phyloP scores from a whole-genome alignment of 1,139 yeast species.

The Spencermartinsiella ligniputridi region DNA sequence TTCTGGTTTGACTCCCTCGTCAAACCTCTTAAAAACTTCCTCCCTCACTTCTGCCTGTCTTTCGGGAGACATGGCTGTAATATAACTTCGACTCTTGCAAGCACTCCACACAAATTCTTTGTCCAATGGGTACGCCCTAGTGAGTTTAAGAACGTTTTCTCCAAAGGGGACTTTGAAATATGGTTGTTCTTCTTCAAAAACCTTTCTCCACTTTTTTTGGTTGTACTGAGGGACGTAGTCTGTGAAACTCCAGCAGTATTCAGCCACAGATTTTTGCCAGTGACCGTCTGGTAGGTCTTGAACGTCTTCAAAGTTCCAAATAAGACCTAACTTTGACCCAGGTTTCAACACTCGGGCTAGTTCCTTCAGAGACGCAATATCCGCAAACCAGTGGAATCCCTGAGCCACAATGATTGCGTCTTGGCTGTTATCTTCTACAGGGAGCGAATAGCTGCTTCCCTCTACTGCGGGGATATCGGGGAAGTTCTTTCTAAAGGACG shows the following conservation, averaged over 20 bases:
- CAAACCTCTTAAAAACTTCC: slow-evolving; percentile 33
- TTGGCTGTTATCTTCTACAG: slow-evolving; percentile 40
- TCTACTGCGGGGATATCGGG: slow-evolving; percentile 41
- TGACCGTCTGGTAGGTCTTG: slow-evolving; percentile 23
- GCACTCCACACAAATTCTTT: slow-evolving; percentile 43
- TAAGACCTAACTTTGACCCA: slow-evolving; percentile 46
- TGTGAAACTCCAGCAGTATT: slow-evolving; percentile 33
- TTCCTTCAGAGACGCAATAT: slow-evolving; percentile 46
- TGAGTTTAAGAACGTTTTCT: slow-evolving; percentile 35
- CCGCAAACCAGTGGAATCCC: slow-evolving; percentile 68
- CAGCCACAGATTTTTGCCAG: slow-evolving; percentile 35
- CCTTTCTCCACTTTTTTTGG: slow-evolving; percentile 43
- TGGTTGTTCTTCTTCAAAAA: slow-evolving; percentile 33
- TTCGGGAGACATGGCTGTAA: slow-evolving; percentile 43
- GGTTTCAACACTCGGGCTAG: slow-evolving; percentile 53
- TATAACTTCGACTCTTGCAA: slow-evolving; percentile 58
- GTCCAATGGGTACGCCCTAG: slow-evolving; percentile 17
- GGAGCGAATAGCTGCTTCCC: slow-evolving; percentile 50
- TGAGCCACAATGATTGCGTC: slow-evolving; percentile 60
- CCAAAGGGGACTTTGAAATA: slow-evolving; percentile 35
- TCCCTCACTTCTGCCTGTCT: slow-evolving; percentile 37
- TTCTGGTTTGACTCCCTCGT: slow-evolving; percentile 13
- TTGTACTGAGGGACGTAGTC: slow-evolving; percentile 54
- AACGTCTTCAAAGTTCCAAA: slow-evolving; percentile 58
- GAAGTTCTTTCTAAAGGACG: slow-evolving; percentile 43